Evolutionary conservation across 1,139 yeast genomes (phyloP), one percentile per base, ranked within the genome.

Genomic region (Yamadazyma diddensiae): DNA sequence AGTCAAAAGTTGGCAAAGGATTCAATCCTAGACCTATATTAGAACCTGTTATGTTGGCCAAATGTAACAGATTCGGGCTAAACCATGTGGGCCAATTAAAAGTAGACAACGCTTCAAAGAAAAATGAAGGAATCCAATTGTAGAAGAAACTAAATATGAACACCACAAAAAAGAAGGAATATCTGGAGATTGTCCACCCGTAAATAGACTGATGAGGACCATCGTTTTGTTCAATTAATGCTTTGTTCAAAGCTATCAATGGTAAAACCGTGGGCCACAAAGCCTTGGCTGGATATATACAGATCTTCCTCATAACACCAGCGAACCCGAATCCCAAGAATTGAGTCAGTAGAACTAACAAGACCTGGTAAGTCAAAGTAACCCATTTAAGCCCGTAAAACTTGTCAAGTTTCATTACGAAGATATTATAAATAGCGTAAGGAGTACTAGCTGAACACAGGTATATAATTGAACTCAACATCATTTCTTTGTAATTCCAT

Each of bases 401-500:
- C 31, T 57, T 50, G 25, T 65, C 71, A 17, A 67, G 43, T 35
- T 67, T 68, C 73, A 67, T 65, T 6, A 69, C 74, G 39, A 65
- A 57, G 1, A 69, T 67, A 41, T 67, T 68, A 45, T 64, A 66
- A 1, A 67, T 52, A 46, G 65, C 65, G 38, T 69, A 69, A 1
- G 75, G 74, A 0, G 70, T 62, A 1, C 69, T 65, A 6, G 66
- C 55, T 2, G 73, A 67, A 38, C 73, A 67, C 52, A 62, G 63
- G 38, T 66, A 69, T 15, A 69, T 68, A 25, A 69, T 68, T 2
- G 73, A 59, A 16, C 63, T 50, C 55, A 69, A 33, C 79, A 78
- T 75, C 60, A 82, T 86, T 50, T 82, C 92, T 52, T 82, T 82
- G 45, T 61, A 67, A 22, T 70, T 62, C 84, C 86, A 82, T 5